Base-by-base conservation (phyloP, 805 yeast species). In the Candida wancherniae region DNA sequence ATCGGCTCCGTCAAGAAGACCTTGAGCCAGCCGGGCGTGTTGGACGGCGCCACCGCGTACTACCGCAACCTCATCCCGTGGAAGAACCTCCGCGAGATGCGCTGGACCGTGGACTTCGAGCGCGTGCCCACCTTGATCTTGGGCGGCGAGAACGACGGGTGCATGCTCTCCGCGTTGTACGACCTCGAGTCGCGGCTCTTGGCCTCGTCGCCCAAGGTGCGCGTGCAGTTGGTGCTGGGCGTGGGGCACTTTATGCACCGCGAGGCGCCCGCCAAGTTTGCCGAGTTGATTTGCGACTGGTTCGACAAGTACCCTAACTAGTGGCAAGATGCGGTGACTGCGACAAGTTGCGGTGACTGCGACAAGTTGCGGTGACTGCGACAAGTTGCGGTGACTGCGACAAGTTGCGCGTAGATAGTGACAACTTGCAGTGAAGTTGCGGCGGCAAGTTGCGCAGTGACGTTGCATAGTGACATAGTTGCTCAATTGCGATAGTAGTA, bases 201-300 rank as follows among this genome's bases (percentile, higher is more conserved):
- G 14, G 46, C 42, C 11, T 29, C 29, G 4, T 26, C 27, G 15
- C 33, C 42, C n/a, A 49, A 51, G 13, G 57, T 47, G 13, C 37
- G 47, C 15, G 53, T 57, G 12, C 51, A 53, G 34, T 30, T 51
- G 15, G 23, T 61, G 21, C 38, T 44, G 3, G 45, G 51, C 5
- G 45, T 52, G 17, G 69, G 70, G 1, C 70, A 64, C 37, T 64
- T 63, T 36, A 44, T 63, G 40, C 69, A 63, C 17, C 45, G 67
- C 18, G 69, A 64, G 36, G 54, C 54, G 21, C 67, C 69, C 1
- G 39, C 27, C 11, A 39, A 38, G 24, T 59, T 61, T 4, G 55
- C 52, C 2, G 43, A 42, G 16, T 25, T 44, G 15, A 45, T 54
- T 3, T 37, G 40, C 16, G 56, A 47, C 16, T 63, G 67, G 66